These are phyloP conservation scores for Curvularia eragrostidis DNA, from an alignment of 2,329 filamentous ascomycete genomes.

Conservation along the genomic window DNA sequence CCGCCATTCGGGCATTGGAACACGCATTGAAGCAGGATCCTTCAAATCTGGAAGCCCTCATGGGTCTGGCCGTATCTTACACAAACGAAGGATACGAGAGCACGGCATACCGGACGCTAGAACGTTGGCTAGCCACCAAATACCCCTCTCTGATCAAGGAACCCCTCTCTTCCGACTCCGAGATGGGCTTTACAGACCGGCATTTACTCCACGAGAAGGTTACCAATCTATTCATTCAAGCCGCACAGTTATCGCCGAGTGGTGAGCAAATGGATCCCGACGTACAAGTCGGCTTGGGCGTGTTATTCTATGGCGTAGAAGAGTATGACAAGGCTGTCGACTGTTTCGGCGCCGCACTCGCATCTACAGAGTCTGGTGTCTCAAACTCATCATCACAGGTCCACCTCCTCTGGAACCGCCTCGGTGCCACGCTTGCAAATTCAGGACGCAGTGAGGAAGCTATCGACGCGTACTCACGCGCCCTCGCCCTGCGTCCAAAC, in stretches of 20 bases:
- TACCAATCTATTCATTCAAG: conserved; percentile 87
- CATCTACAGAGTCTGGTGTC: conserved; percentile 80
- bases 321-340: conserved; percentile 99
- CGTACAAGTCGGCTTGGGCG: conserved; percentile 94
- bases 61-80: conserved; percentile 95
- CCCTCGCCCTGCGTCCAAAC: conserved; percentile 87
- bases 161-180: conserved; percentile 75
- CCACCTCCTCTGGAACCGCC: conserved; percentile 95
- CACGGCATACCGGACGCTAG: conserved; percentile 92
- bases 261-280: conserved; percentile 98
- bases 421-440: conserved; percentile 95
- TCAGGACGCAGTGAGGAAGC: conserved; percentile 92
- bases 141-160: conserved; percentile 82
- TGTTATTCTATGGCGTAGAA: conserved; percentile 96
- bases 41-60: conserved; percentile 84
- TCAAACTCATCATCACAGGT: conserved; percentile 86
- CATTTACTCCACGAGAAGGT: conserved; percentile 89
- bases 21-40: conserved; percentile 88
- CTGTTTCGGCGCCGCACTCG: conserved; percentile 92
- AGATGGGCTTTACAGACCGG: conserved; percentile 93
- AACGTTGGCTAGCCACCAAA: conserved; percentile 95
- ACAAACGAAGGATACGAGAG: conserved; percentile 99
- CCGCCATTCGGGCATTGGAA: conserved; percentile 91
- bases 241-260: conserved; percentile 87
- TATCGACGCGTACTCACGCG: conserved; percentile 94